Evolutionary conservation across 148 eudicot genomes (phyloP), one percentile per base, ranked within the genome.

Genomic region (Suaeda aralocaspica): DNA sequence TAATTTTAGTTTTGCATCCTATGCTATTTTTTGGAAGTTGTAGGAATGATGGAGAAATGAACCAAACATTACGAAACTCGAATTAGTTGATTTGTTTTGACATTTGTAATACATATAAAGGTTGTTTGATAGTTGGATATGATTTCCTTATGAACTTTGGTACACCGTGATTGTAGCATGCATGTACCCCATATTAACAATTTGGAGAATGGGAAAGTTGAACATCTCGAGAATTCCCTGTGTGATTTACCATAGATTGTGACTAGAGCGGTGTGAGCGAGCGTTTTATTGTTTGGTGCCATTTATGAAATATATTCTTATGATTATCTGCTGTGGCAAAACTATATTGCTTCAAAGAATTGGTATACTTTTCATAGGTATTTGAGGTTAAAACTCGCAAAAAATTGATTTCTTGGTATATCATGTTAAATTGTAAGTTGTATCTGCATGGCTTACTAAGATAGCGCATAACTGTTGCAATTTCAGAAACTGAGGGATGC

Each of bases 401-500:
- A 34, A 31, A n/a, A 34, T n/a, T 26, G 22, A 24, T 42, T 18
- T 70, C 18, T 49, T 1, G 30, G 59, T 55, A 19, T 63, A 48
- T 34, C 33, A 59, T 59, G 68, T 41, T 55, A 49, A 48, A 68
- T 33, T 55, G n/a, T 57, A 44, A 18, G 31, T 53, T 52, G 11
- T 31, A 56, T 15, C 41, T 48, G 55, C 56, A 10, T 31, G 30
- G 50, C 24, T 39, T 56, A 49, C 60, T 65, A 69, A 65, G 57
- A 56, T 59, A 66, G 39, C 22, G 55, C 39, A 8, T 33, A 25
- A 39, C 12, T 59, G 14, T 66, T 66, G 68, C 33, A 41, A 66
- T 78, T 79, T 49, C 86, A 92, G 98, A 89, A 86, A 64, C 61
- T 89, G 81, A 88, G 86, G 78, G 82, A 86, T 76, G 86, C 88